Conservation (phyloP, 176 grass and related monocot species). For the Otatea glauca region DNA sequence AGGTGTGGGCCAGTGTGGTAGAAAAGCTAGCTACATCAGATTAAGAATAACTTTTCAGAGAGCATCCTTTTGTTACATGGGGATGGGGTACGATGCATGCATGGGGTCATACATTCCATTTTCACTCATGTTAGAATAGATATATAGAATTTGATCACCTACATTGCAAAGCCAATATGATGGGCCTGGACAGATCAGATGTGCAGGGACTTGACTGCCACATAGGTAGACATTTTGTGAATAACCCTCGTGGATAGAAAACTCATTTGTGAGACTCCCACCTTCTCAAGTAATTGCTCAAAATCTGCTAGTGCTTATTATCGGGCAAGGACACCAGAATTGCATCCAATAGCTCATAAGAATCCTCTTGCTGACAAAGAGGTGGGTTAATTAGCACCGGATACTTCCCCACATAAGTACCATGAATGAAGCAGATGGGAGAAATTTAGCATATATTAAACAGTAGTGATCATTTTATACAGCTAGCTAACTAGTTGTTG, state of each 20-base stretch:
- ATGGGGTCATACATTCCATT: background rate
- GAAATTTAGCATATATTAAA: background rate
- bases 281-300: background rate
- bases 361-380: background rate
- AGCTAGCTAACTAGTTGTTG: background rate
- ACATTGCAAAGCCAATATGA: background rate
- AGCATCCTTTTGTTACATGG: conserved; percentile 10
- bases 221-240: background rate
- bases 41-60: background rate
- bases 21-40: conserved; percentile 13
- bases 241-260: background rate
- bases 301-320: no score
- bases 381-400: background rate
- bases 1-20: background rate
- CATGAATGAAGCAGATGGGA: background rate
- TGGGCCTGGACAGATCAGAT: background rate
- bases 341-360: background rate
- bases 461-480: background rate
- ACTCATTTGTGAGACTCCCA: background rate
- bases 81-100: no score
- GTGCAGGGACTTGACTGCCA: background rate
- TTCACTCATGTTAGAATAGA: background rate
- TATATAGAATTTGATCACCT: background rate
- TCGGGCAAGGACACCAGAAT: no score
- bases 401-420: background rate